phyloP scores from a whole-genome alignment of 768 basidiomycete genomes.

The Mycena indigotica region DNA sequence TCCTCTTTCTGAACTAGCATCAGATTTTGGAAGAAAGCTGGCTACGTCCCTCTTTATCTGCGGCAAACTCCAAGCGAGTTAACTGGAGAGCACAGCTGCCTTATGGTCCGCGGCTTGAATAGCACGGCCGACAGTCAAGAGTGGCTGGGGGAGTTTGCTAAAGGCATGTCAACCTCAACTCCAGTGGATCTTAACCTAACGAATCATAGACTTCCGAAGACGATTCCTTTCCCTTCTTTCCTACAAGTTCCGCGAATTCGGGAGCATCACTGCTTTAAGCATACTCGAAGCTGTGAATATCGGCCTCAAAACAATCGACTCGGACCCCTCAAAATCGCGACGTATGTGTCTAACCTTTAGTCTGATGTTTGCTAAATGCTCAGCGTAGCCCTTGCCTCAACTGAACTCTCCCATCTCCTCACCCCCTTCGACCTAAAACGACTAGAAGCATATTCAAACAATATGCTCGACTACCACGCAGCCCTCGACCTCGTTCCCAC shows the following conservation, averaged over 20 bases:
- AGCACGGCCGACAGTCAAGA: slow-evolving; percentile 63
- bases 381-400: slow-evolving; percentile 35
- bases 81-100: slow-evolving; percentile 94
- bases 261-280: slow-evolving; percentile 82
- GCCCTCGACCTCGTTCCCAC: slow-evolving; percentile 88
- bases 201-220: neutral
- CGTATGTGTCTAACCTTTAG: slow-evolving; percentile 29
- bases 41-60: slow-evolving; percentile 89
- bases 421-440: slow-evolving; percentile 96
- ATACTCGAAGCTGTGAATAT: slow-evolving; percentile 82
- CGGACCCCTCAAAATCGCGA: slow-evolving; percentile 34
- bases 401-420: slow-evolving; percentile 58
- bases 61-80: slow-evolving; percentile 93
- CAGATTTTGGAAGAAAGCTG: slow-evolving; percentile 94
- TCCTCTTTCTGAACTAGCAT: neutral
- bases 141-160: slow-evolving; percentile 89
- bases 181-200: neutral
- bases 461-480: slow-evolving; percentile 95
- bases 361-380: neutral
- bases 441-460: slow-evolving; percentile 92
- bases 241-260: slow-evolving; percentile 93
- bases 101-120: slow-evolving; percentile 89
- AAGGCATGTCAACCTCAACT: slow-evolving; percentile 49
- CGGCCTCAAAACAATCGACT: slow-evolving; percentile 53
- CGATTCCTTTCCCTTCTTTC: slow-evolving; percentile 83